Base-by-base conservation (phyloP, 176 grass and related monocot genomes). In the Panicum miliaceum region DNA sequence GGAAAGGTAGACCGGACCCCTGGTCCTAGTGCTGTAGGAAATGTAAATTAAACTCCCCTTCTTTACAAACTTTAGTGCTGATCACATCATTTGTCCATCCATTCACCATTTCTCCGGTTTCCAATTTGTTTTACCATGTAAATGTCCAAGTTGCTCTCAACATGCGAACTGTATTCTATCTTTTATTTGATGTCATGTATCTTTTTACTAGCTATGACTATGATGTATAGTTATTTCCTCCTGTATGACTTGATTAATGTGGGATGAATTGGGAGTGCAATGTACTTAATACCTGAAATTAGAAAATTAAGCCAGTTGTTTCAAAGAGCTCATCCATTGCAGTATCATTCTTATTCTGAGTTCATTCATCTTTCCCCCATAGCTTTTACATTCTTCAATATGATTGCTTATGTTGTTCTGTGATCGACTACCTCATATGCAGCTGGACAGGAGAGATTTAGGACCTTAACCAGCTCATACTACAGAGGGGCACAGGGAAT, bases 381-480 rank as follows among this genome's bases (percentile, higher is more conserved):
- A 58, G 37, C 34, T 79, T 29, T 16, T 46, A 16, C 29, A 10
- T 23, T 26, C 23, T 53, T 29, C 22, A 22, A 60, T 19, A 77
- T 12, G 6, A 60, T 81, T 19, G 13, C 71, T 38, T 8, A 58
- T 13, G 4, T 66, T 13, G 8, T 87, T 60, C 6, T 71, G 15
- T 61, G 29, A 41, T 37, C 42, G 20, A 27, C 12, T 64, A 81
- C 79, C 36, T 80, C 12, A 61, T 59, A 50, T 79, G 53, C 88
- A 97, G 94, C 94, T 94, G 94, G 94, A 87, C 94, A 97, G 78
- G 94, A 94, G 78, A 84, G 94, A 50, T 97, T 97, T 58, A 90
- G 90, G 89, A 97, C 92, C 74, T 88, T 97, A 68, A 97, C 94
- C 22, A 97, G 92, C 68, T 97, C 90, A n/a, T 97, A 97, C 59